A percentile compares a stretch with the other conserved stretches of the same genome.
These are phyloP conservation scores for Mediolabrus comicus DNA, from an alignment of 108 stramenopile species.

Conservation along the genomic window DNA sequence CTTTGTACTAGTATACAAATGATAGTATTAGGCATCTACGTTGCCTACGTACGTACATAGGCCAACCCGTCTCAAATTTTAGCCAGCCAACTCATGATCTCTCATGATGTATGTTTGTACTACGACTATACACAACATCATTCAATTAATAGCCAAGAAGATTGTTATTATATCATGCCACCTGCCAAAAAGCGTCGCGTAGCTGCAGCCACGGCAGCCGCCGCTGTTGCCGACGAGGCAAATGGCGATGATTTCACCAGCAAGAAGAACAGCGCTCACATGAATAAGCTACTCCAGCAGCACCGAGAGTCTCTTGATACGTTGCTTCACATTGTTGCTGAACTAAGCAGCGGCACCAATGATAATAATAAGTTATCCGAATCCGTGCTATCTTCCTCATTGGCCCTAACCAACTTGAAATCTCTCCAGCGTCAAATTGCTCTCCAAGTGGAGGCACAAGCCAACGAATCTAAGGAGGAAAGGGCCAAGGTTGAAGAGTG, in stretches of 20 bases:
- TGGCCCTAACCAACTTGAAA: slow-evolving; percentile 37
- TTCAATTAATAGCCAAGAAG: too few relatives aligned
- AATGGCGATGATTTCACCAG: neutral
- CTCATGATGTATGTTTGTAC: neutral
- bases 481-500: slow-evolving; percentile 20
- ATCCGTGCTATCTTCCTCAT: slow-evolving; percentile 2
- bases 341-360: neutral
- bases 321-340: neutral
- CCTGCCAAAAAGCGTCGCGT: slow-evolving; percentile 17
- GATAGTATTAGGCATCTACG: too few relatives aligned
- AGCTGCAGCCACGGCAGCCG: slow-evolving; percentile 9
- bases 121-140: neutral
- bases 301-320: slow-evolving; percentile 8
- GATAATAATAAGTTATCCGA: neutral
- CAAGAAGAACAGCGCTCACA: neutral
- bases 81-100: too few relatives aligned
- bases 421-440: slow-evolving; percentile 36
- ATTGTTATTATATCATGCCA: too few relatives aligned
- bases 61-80: too few relatives aligned
- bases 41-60: too few relatives aligned
- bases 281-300: neutral
- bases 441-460: slow-evolving; percentile 25
- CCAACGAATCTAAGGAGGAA: slow-evolving; percentile 8
- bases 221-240: neutral
- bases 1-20: too few relatives aligned